A percentile compares a stretch with the other conserved stretches of the same genome.
phyloP scores from a whole-genome alignment of 2,329 filamentous ascomycete species.

The Fusarium incarnatum region DNA sequence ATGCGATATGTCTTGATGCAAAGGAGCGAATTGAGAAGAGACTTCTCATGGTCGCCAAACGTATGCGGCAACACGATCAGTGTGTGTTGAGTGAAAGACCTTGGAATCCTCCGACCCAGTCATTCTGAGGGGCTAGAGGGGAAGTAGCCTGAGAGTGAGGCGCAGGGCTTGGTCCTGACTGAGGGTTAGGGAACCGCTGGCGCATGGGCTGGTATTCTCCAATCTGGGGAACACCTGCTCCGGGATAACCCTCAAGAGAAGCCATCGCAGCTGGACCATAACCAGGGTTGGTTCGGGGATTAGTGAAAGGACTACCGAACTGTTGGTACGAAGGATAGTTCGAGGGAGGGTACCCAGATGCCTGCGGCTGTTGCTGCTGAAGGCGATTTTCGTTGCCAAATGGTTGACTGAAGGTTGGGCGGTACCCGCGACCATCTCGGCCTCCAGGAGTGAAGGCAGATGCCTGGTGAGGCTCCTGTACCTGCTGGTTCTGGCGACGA shows the following conservation, averaged over 20 bases:
- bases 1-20: slow-evolving; percentile 7
- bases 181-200: slow-evolving; percentile 59
- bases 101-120: slow-evolving; percentile 75
- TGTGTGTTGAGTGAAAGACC: slow-evolving; percentile 77
- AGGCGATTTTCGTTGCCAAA: slow-evolving; percentile 58
- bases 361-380: slow-evolving; percentile 41
- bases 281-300: slow-evolving; percentile 46
- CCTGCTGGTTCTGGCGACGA: slow-evolving; percentile 62
- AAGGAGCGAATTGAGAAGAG: slow-evolving; percentile 18
- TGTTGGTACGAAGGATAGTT: slow-evolving; percentile 52
- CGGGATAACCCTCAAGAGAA: slow-evolving; percentile 48
- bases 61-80: slow-evolving; percentile 47
- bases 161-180: slow-evolving; percentile 51
- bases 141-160: slow-evolving; percentile 55
- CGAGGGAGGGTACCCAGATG: slow-evolving; percentile 51
- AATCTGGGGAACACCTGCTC: slow-evolving; percentile 51
- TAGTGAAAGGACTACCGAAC: slow-evolving; percentile 50
- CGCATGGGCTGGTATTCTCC: slow-evolving; percentile 61
- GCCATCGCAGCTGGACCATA: slow-evolving; percentile 48
- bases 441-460: slow-evolving; percentile 53
- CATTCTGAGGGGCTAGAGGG: slow-evolving; percentile 60
- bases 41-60: slow-evolving; percentile 13
- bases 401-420: slow-evolving; percentile 55
- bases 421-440: slow-evolving; percentile 57
- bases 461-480: slow-evolving; percentile 49